Base-by-base conservation (phyloP, 2,329 filamentous ascomycete species). In the Boeremia exigua region DNA sequence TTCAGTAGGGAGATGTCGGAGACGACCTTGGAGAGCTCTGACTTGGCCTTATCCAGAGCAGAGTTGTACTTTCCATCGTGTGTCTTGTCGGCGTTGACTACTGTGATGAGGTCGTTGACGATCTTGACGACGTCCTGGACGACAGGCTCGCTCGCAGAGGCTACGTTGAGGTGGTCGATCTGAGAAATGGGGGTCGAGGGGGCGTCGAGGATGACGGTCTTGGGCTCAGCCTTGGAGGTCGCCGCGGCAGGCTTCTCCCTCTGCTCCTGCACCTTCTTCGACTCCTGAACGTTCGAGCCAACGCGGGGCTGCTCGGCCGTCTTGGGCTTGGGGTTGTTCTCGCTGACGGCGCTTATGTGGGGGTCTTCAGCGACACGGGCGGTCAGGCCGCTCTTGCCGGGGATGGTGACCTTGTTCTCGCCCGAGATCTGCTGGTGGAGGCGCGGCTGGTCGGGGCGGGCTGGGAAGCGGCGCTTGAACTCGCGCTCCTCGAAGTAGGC, bases 401-500 rank as follows among this genome's bases (percentile, higher is more conserved):
- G 89, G 65, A 98, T 93, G 62, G 85, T 92, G 66, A 97, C 85
- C 70, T 89, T 87, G 72, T 87, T 84, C 68, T 89, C 88, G 39
- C 80, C 80, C 12, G 75, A 73, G 32, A 80, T 75, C 70, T 82
- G 79, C 9, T 78, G 77, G 67, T 81, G 80, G 34, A 77, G 68
- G 25, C 76, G 71, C 30, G 69, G 67, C 34, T 75, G 70, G 33
- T 75, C 70, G 12, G 74, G 69, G 38, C 83, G 80, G 23, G 72
- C 73, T 2, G 73, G 87, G 80, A 96, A 97, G 54, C 91, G 88
- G 78, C 89, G 92, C 73, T 89, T 87, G 81, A 96, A 97, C 71
- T 97, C 92, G 65, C 89, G 86, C 79, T 99, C 95, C 78, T 99
- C 95, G 48, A 99, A 88, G 79, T 96, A 98, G 25, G 96, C 86